Conservation (phyloP, 129 eudicot species). For the Lonicera japonica region DNA sequence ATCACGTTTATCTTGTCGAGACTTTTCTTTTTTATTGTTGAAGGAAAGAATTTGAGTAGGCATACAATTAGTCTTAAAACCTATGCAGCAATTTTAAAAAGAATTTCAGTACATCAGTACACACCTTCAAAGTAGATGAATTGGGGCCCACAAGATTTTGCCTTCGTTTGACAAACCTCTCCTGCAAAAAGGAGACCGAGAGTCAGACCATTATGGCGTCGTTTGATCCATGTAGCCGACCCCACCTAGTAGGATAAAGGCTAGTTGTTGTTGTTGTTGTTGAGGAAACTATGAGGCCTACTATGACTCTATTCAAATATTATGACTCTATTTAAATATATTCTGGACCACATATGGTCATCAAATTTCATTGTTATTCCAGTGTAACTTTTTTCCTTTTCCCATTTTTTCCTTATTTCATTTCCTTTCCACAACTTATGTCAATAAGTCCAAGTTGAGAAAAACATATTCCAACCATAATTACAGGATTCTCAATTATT, state of each 20-base stretch:
- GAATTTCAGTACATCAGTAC: conserved; percentile 10
- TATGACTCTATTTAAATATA: background rate
- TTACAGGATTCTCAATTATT: too few relatives aligned
- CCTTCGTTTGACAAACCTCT: conserved; percentile 85
- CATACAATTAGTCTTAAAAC: background rate
- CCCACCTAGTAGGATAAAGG: too few relatives aligned
- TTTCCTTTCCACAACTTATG: background rate
- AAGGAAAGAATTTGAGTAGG: background rate
- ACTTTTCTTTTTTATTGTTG: background rate
- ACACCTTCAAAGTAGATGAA: conserved; percentile 81
- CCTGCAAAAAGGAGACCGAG: conserved; percentile 40
- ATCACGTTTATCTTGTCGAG: background rate
- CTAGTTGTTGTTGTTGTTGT: too few relatives aligned
- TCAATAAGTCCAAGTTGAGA: too few relatives aligned
- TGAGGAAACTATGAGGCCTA: background rate
- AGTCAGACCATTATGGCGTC: too few relatives aligned
- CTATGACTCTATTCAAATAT: background rate
- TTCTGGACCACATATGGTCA: background rate
- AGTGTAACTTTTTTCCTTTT: background rate
- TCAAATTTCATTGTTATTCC: background rate
- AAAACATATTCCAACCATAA: too few relatives aligned
- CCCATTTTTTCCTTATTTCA: too few relatives aligned
- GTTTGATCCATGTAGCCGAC: too few relatives aligned
- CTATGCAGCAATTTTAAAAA: too few relatives aligned
- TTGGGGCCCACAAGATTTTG: conserved; percentile 83